Evolutionary conservation across 164 flowering plant genomes (phyloP), one percentile per base, ranked within the genome.

Genomic region (Magnolia sinica): DNA sequence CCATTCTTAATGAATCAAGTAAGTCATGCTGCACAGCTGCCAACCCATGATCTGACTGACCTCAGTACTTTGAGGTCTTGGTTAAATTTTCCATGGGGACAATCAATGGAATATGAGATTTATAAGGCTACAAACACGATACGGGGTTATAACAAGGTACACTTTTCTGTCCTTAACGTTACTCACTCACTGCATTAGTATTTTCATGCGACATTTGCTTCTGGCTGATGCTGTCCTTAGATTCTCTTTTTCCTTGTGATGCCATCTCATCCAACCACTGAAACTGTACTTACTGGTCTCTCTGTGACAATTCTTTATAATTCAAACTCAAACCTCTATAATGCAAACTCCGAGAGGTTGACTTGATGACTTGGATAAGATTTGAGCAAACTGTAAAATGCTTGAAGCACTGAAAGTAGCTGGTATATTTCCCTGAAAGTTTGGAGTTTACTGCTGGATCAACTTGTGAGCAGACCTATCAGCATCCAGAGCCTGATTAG

Each of bases 41-140:
- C 98, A 49, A 94, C 97, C 7, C 92, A 88, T 81, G 99, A 94
- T 85, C 78, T 96, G 78, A 96, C 96, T 78, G 98, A 96, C 81
- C 95, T 96, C 59, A 94, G 98, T 79, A 94, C 99, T 59, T 83
- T 96, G 84, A 85, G 99, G 81, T 96, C 99, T 27, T 96, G 99
- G 99, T 81, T 90, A 19, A 94, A 94, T 74, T 91, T 96, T 73
- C 98, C 98, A 29, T 94, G 98, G 99, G 96, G 93, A 16, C 96
- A 94, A 74, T 87, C 98, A 14, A 91, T 94, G 99, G 98, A 94
- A 74, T 85, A 91, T 83, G 99, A 96, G 84, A 91, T 94, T 72
- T 96, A 96, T 79, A 96, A 96, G 89, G 98, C 99, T 18, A 77
- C 98, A 74, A 96, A 96, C 80, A 88, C 93, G 6, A 80, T 94